Base-by-base conservation (phyloP, 768 basidiomycete genomes). In the Lactarius indigo region DNA sequence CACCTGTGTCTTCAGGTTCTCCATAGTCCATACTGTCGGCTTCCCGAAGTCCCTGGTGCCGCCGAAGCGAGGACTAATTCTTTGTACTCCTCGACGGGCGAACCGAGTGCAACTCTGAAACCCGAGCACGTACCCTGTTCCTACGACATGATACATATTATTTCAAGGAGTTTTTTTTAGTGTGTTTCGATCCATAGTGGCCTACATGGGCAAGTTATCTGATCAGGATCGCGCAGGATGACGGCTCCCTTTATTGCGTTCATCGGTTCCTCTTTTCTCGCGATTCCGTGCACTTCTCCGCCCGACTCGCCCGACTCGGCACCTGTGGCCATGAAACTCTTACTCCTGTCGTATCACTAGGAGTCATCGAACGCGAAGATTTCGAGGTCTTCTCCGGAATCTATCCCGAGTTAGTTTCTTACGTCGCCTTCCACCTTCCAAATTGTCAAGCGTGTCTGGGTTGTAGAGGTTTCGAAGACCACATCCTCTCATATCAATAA, bases 241-340 rank as follows among this genome's bases (percentile, higher is more conserved):
- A 39, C 5, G 15, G 37, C 37, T 59, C 62, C 13, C 56, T 64
- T 26, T 64, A 64, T 12, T 57, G 57, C 10, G 26, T 66, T 23
- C 65, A 66, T 28, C 63, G 63, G 17, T 65, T 59, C 23, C 64
- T 68, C 37, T 68, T 68, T 39, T 57, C 41, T 37, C 66, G 66
- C 12, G 66, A 68, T 50, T 68, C 63, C 17, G 23, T 30, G 17
- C 64, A 56, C 26, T 56, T 68, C 52, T 66, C 65, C 6, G 10
- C 35, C 4, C 65, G n/a, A n/a, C n/a, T n/a, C n/a, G n/a, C n/a
- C n/a, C n/a, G 33, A 13, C 35, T 66, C 17, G n/a, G n/a, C 23
- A 52, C 50, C 30, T 47, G 20, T 47, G 65, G 58, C 10, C 56
- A 62, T n/a, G 60, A 57, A 57, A 17, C 60, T 2, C 18, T 61